Base-by-base conservation (phyloP, 805 yeast species). In the Myxozyma kluyveri region DNA sequence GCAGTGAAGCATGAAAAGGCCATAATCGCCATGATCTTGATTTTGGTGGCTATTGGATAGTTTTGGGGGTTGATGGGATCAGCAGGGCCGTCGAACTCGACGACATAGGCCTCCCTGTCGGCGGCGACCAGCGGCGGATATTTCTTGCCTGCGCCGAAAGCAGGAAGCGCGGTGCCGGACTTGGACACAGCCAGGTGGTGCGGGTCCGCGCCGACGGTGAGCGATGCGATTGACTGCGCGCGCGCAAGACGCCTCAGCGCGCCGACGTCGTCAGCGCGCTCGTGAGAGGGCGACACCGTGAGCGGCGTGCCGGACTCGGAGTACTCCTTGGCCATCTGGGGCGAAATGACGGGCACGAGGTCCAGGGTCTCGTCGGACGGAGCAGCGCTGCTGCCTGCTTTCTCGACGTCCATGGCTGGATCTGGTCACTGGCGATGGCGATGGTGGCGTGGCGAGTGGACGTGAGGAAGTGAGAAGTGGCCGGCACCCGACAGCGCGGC, bases 61-160 rank as follows among this genome's bases (percentile, higher is more conserved):
- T 89, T 88, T 64, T 82, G 83, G 0, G 96, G 96, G 66, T 83
- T 87, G 6, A 69, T 52, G 0, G 95, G 95, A 65, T 89, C 96
- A 43, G 81, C 73, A 1, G 84, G 83, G 0, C 96, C 95, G 64
- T 85, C 85, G 63, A 75, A 88, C 2, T 83, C 76, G 5, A 88
- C 96, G 9, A 79, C 74, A 65, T 82, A 88, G 1, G 71, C 72
- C 21, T 72, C 77, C 41, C 74, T 68, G 43, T 76, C 76, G 0
- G 85, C 84, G n/a, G n/a, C n/a, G 45, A 83, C 72, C 22, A 72
- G 48, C 6, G 87, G 82, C 4, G 91, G 91, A 59, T 72, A 83
- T 3, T 72, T 75, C 65, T 84, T 76, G 29, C 75, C 81, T 7
- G 78, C 81, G 38, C 93, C 93, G 89, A 86, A 85, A 24, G 71